A percentile compares a stretch with the other conserved stretches of the same genome.
phyloP scores from a whole-genome alignment of 495 filamentous ascomycete genomes.

The Echria macrotheca region DNA sequence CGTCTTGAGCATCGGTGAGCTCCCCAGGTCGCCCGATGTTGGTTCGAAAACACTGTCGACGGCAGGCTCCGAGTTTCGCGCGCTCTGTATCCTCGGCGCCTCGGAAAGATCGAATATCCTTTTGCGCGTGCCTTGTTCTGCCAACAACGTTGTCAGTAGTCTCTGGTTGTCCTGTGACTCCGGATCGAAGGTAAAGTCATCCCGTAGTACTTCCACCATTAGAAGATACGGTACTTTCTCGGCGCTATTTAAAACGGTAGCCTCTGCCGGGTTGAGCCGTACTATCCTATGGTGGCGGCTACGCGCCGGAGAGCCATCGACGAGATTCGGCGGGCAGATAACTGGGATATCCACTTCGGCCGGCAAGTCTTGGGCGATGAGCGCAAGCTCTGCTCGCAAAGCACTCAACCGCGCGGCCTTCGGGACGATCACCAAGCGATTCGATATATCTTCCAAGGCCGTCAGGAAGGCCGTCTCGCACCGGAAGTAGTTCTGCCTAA shows the following conservation, averaged over 20 bases:
- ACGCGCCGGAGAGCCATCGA: conserved; percentile 55
- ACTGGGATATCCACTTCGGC: conserved; percentile 73
- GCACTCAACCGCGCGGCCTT: conserved; percentile 72
- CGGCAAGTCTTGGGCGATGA: conserved; percentile 67
- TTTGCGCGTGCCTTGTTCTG: conserved; percentile 55
- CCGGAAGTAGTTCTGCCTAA: conserved; percentile 69
- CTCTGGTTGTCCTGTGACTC: conserved; percentile 58
- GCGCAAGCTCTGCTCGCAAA: conserved; percentile 65
- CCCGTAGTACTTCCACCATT: conserved; percentile 68
- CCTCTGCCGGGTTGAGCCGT: conserved; percentile 69
- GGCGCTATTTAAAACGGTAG: conserved; percentile 71
- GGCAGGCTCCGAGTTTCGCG: conserved; percentile 33
- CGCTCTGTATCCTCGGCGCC: conserved; percentile 27
- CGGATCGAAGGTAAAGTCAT: conserved; percentile 72
- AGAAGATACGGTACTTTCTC: conserved; percentile 72
- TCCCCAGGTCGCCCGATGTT: conserved; percentile 63
- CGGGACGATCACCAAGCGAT: conserved; percentile 65
- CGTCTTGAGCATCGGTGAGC: conserved; percentile 56
- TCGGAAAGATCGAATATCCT: conserved; percentile 63
- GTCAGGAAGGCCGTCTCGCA: conserved; percentile 66
- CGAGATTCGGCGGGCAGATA: conserved; percentile 62
- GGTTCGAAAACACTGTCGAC: conserved; percentile 75
- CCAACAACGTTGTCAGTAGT: conserved; percentile 53
- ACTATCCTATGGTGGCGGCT: conserved; percentile 71
- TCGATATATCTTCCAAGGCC: conserved; percentile 71